Base-by-base conservation (phyloP, 2,329 filamentous ascomycete species). In the Raffaelea deltoideospora region DNA sequence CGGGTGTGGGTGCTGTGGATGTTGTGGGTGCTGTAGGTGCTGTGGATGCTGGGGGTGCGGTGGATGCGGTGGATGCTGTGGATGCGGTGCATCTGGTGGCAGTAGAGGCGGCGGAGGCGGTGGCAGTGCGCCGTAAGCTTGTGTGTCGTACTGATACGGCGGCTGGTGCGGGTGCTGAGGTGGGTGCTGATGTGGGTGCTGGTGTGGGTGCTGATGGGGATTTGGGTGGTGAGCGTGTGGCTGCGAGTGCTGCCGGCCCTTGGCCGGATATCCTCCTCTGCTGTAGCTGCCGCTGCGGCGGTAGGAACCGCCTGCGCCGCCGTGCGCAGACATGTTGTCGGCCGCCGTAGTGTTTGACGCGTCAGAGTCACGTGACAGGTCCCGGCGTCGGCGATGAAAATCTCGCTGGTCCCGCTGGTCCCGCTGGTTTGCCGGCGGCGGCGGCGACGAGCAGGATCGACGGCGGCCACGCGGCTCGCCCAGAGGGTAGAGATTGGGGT, bases 281-380 rank as follows among this genome's bases (percentile, higher is more conserved):
- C n/a, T 23, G 18, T 32, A 32, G 29, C 35, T 32, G 22, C 35
- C 29, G 23, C 29, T 27, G 15, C 45, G 20, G 44, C n/a, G n/a
- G n/a, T n/a, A n/a, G n/a, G n/a, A n/a, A n/a, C n/a, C n/a, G n/a
- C n/a, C n/a, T n/a, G n/a, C n/a, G n/a, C n/a, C n/a, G n/a, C n/a
- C n/a, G n/a, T n/a, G n/a, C n/a, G n/a, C 57, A 15, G 55, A 53
- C 60, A 69, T 64, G 23, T n/a, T n/a, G n/a, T n/a, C n/a, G n/a
- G n/a, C n/a, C n/a, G n/a, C n/a, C n/a, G n/a, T n/a, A 33, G 57
- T 50, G 36, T 56, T 51, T 15, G 50, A 50, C 18, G 49, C 46
- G 13, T 55, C 53, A 33, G 56, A 52, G 40, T 58, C 57, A 41
- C 56, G 54, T 37, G 53, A 47, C 30, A 58, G 55, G 37, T 61